Evolutionary conservation across 768 basidiomycete genomes (phyloP), one percentile per base, ranked within the genome.

Genomic region (Asterophora parasitica): DNA sequence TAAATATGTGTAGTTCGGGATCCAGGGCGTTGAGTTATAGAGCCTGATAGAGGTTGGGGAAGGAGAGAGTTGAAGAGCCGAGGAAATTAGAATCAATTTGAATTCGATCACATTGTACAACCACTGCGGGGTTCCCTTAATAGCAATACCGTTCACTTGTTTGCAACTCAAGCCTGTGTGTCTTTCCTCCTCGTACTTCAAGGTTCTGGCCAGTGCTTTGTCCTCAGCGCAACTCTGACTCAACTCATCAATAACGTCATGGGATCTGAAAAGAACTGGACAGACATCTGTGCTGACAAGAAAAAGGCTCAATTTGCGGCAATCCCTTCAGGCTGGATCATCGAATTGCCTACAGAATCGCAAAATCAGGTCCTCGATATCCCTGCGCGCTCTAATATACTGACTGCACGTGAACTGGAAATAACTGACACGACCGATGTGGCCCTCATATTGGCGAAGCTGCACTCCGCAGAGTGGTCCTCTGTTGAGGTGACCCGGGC

Each of bases 401-500:
- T 88, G 19, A 72, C 69, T 10, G 44, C 60, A 4, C 66, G 60
- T 23, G 83, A 88, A 53, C 54, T 86, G 20, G 73, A 74, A 50
- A 87, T 88, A 33, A 88, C 85, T 1, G 75, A 68, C 37, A 68
- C 70, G 0, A 62, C 60, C 33, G 75, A 81, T 51, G 62, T 75
- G 1, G 60, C 58, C 36, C 32, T 54, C 28, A 42, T 85, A 4
- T 65, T 84, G 7, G 43, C 65, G 33, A 78, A 72, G 41, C 62
- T 87, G 7, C 72, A 69, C 17, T 60, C 54, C 0, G 67, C 65
- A 1, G 61, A 71, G 48, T 83, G 78, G 77, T 70, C 79, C 1
- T 72, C 81, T 1, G 74, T 79, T 2, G 73, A 76, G 16, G 82
- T 84, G 6, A 79, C 79, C 0, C 74, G 65, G 0, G 82, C 83